phyloP scores from a whole-genome alignment of 2,329 filamentous ascomycete species.

The Fusarium globosum region DNA sequence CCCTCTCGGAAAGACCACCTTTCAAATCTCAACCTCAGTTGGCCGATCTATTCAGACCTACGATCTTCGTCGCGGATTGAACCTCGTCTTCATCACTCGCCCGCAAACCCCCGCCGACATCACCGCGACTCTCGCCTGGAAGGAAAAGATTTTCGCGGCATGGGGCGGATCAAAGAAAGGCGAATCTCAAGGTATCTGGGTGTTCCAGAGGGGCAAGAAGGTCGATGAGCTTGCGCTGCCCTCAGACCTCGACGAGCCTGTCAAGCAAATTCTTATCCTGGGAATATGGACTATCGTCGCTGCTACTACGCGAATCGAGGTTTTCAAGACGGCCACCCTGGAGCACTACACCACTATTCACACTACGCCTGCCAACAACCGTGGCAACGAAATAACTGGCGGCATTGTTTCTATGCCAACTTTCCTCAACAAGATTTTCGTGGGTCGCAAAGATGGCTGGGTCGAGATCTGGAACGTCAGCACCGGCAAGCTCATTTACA shows the following conservation, averaged over 20 bases:
- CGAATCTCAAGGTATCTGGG: slow-evolving; percentile 78
- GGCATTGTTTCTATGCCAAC: slow-evolving; percentile 91
- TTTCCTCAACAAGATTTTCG: slow-evolving; percentile 94
- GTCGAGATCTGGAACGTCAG: slow-evolving; percentile 98
- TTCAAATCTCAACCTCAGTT: slow-evolving; percentile 96
- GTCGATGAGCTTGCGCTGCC: slow-evolving; percentile 79
- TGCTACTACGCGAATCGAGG: slow-evolving; percentile 78
- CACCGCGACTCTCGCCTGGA: slow-evolving; percentile 89
- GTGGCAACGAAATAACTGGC: slow-evolving; percentile 77
- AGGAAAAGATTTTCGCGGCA: slow-evolving; percentile 86
- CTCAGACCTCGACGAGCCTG: slow-evolving; percentile 72
- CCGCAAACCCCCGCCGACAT: slow-evolving; percentile 89
- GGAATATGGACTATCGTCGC: slow-evolving; percentile 92
- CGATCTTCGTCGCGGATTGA: slow-evolving; percentile 88
- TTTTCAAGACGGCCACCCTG: slow-evolving; percentile 86
- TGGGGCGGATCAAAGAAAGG: slow-evolving; percentile 75
- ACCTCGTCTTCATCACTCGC: slow-evolving; percentile 91
- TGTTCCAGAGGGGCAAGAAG: slow-evolving; percentile 91
- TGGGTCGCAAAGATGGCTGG: slow-evolving; percentile 85
- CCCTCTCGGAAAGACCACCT: slow-evolving; percentile 91
- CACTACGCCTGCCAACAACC: slow-evolving; percentile 65
- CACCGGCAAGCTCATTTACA: slow-evolving; percentile 91
- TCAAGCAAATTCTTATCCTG: slow-evolving; percentile 83
- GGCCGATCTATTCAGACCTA: slow-evolving; percentile 94
- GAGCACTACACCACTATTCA: slow-evolving; percentile 92